Base-by-base conservation (phyloP, 371 early-diverging fungal species). In the Dichotomocladium elegans region DNA sequence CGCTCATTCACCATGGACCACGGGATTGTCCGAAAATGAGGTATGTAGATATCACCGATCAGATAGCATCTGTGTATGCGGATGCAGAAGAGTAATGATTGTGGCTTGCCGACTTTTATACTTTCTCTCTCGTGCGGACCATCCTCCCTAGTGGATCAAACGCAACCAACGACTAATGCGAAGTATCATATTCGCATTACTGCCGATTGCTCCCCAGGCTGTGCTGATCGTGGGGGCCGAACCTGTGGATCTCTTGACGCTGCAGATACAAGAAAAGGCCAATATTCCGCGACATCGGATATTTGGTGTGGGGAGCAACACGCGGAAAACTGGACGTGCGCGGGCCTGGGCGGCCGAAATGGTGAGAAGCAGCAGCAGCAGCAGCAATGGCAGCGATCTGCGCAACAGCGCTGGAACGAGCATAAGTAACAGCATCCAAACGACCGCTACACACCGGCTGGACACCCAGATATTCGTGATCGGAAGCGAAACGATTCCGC, bases 241-340 rank as follows among this genome's bases (percentile, higher is more conserved):
- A 53, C 92, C 93, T 11, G 64, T 89, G n/a, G 93, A 93, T 58
- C 60, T 89, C 19, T 73, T 89, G 53, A 88, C 92, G 0, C 72
- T 70, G 28, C 78, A 87, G 57, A 82, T 92, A 3, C 91, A 89
- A 60, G 79, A 81, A 47, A 63, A 80, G 17, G 77, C 85, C 8
- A 82, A 83, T 0, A 67, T 93, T 24, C 86, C 89, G n/a, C 58
- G 67, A 26, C 52, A 64, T 4, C 90, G 85, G 51, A 89, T 93
- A 11, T 75, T 93, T 50, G 93, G 93, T n/a, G 81, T 87, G 0
- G 92, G 92, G 9, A 15, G 22, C 22, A 92, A 88, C 0, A 81
- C 83, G 40, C 58, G 90, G 21, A 87, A 88, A 57, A 73, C 88
- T 1, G 74, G 72, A 3, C 78, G 93, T 26, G 75, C 91, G 43